These are phyloP conservation scores for Malassezia brasiliensis DNA, from an alignment of 1,284 basidiomycete genomes.

Conservation along the genomic window DNA sequence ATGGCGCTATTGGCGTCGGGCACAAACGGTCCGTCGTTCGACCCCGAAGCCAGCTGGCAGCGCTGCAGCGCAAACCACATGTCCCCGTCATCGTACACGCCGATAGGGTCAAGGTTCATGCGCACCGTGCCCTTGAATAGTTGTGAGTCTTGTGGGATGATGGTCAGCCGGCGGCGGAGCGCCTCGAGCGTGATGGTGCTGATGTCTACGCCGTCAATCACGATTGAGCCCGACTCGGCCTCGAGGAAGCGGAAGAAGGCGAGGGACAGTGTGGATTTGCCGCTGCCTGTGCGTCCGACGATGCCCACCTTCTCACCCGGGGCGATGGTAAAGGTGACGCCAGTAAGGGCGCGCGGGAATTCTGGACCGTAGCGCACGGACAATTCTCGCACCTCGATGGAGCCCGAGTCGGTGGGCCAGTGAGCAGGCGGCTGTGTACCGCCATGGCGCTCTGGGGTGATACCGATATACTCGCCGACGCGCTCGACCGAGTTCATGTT, in stretches of 20 bases:
- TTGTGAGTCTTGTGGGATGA: slow-evolving; percentile 76
- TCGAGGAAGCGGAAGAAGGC: slow-evolving; percentile 93
- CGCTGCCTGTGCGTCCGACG: slow-evolving; percentile 62
- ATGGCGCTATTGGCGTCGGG: slow-evolving; percentile 50
- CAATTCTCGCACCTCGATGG: slow-evolving; percentile 39
- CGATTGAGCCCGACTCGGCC: slow-evolving; percentile 65
- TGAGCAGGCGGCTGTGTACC: slow-evolving; percentile 42
- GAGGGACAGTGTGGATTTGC: slow-evolving; percentile 79
- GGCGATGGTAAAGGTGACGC: slow-evolving; percentile 38
- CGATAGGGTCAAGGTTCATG: slow-evolving; percentile 56
- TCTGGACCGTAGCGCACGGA: slow-evolving; percentile 46
- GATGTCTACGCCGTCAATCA: slow-evolving; percentile 81
- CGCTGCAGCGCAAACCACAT: slow-evolving; percentile 53
- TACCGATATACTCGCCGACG: slow-evolving; percentile 42
- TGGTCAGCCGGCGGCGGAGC: slow-evolving; percentile 67
- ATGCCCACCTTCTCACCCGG: slow-evolving; percentile 47
- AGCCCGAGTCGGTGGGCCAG: slow-evolving; percentile 43
- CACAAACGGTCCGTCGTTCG: slow-evolving; percentile 14
- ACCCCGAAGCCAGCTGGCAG: slow-evolving; percentile 49
- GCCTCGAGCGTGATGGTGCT: slow-evolving; percentile 75
- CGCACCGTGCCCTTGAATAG: slow-evolving; percentile 45
- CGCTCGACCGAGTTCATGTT: slow-evolving; percentile 49
- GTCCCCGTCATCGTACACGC: slow-evolving; percentile 60
- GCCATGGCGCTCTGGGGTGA: slow-evolving; percentile 33
- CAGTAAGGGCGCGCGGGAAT: slow-evolving; percentile 40